These are phyloP conservation scores for Ophiocordyceps camponoti-rufipedis DNA, from an alignment of 2,329 filamentous ascomycete species.

Conservation along the genomic window DNA sequence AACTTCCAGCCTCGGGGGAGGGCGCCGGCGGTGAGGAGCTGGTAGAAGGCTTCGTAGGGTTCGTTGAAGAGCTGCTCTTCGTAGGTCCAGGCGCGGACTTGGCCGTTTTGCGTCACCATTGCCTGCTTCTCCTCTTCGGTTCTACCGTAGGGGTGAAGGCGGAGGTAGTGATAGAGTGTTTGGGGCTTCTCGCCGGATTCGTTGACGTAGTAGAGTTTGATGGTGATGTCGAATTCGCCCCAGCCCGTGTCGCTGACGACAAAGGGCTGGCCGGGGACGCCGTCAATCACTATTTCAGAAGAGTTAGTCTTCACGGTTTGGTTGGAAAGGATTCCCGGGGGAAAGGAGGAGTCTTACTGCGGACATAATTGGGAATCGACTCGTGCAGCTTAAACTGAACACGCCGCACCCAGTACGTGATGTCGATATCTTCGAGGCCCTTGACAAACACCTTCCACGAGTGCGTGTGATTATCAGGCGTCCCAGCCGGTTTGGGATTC, in stretches of 20 bases:
- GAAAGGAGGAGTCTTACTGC: constrained; percentile 33
- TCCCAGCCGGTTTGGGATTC: constrained; percentile 57
- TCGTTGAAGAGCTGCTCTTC: constrained; percentile 97
- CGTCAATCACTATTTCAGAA: constrained; percentile 42
- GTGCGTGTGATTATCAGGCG: constrained; percentile 86
- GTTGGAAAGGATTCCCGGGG: not conserved
- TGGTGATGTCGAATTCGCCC: constrained; percentile 94
- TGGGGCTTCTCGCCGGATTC: constrained; percentile 86
- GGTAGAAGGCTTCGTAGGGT: constrained; percentile 82
- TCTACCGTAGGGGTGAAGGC: constrained; percentile 77
- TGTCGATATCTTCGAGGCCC: constrained; percentile 73
- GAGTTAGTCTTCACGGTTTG: not conserved
- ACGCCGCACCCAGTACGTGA: constrained; percentile 89
- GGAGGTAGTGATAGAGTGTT: constrained; percentile 84
- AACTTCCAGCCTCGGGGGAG: constrained; percentile 27
- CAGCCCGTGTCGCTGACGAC: constrained; percentile 85
- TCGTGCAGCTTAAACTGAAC: constrained; percentile 98
- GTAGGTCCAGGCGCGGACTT: constrained; percentile 65
- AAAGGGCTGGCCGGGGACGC: constrained; percentile 50
- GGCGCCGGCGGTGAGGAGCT: constrained; percentile 60
- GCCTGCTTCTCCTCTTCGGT: constrained; percentile 54
- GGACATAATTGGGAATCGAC: constrained; percentile 79
- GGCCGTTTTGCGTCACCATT: constrained; percentile 36
- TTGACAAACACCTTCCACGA: constrained; percentile 92
- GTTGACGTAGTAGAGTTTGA: constrained; percentile 83